Percentiles rank a stretch among this genome's conserved stretches.
These are phyloP conservation scores for Magnolia officinalis DNA, from an alignment of 164 flowering plant genomes.

Conservation along the genomic window DNA sequence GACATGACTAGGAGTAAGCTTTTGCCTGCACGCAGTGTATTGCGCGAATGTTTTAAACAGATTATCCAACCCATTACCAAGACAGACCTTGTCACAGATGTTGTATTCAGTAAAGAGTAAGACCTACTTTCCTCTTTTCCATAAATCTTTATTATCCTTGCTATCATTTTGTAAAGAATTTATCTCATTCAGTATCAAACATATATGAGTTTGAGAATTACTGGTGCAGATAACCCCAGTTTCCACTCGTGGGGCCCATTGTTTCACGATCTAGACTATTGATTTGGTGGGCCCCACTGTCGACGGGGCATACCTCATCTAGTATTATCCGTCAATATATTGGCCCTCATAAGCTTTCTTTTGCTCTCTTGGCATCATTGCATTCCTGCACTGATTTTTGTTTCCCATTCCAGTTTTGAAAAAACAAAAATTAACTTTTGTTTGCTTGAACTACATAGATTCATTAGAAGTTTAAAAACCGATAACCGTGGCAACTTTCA, in stretches of 20 bases:
- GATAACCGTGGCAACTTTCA: too few species aligned
- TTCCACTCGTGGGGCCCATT: too few species aligned
- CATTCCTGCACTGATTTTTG: background rate
- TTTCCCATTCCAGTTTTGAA: background rate
- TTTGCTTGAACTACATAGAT: background rate
- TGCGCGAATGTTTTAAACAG: constrained; percentile 89
- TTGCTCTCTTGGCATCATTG: background rate
- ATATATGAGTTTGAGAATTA: too few species aligned
- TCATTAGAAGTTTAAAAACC: background rate
- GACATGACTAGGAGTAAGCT: constrained; percentile 53
- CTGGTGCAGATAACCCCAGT: too few species aligned
- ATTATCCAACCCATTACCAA: constrained; percentile 41
- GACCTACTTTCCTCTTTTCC: constrained; percentile 5
- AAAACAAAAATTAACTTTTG: background rate
- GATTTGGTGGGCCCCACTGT: too few species aligned
- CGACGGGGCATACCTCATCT: too few species aligned
- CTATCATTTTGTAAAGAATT: too few species aligned
- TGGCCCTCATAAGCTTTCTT: too few species aligned
- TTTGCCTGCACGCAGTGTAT: constrained; percentile 53
- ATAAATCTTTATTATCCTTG: background rate
- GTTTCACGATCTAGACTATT: too few species aligned
- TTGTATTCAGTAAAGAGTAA: constrained; percentile 65
- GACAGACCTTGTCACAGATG: constrained; percentile 63
- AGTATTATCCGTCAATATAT: too few species aligned
- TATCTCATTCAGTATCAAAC: too few species aligned